Percentiles rank a stretch among this genome's conserved stretches.
These are phyloP conservation scores for Encephalitozoon cuniculi DNA, from an alignment of 371 early-diverging fungal species.

Conservation along the genomic window DNA sequence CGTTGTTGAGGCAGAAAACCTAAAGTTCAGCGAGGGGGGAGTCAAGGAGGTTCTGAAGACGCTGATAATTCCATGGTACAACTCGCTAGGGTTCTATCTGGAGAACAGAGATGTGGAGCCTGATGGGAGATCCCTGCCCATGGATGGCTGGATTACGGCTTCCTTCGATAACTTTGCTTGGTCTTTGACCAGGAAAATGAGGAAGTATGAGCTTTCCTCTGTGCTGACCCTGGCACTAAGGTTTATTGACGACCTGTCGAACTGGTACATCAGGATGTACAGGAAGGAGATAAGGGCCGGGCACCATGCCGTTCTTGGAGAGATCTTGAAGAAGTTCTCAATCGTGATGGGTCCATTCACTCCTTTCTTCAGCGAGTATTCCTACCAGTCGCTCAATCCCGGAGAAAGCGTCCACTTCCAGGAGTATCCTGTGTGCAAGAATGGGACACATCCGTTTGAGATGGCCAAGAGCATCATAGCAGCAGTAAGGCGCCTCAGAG, in stretches of 20 bases:
- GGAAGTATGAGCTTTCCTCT: conserved; percentile 79
- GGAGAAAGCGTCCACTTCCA: conserved; percentile 55
- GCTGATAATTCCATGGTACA: conserved; percentile 96
- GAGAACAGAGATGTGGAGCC: conserved; percentile 64
- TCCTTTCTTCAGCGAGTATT: conserved; percentile 91
- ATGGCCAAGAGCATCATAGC: conserved; percentile 73
- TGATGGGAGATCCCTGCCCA: neutral
- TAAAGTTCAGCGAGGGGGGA: conserved; percentile 92
- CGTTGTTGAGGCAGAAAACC: conserved; percentile 90
- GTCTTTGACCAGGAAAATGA: conserved; percentile 35
- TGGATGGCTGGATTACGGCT: conserved; percentile 58
- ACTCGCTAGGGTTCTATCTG: conserved; percentile 87
- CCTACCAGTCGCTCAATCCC: conserved; percentile 69
- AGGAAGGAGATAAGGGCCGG: conserved; percentile 88
- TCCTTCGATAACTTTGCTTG: conserved; percentile 42
- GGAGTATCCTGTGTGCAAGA: conserved; percentile 30
- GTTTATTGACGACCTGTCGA: conserved; percentile 87
- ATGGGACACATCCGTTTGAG: conserved; percentile 44
- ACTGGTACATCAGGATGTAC: conserved; percentile 99
- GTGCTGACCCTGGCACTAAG: conserved; percentile 77
- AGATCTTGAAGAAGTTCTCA: conserved; percentile 79
- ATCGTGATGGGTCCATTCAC: conserved; percentile 94
- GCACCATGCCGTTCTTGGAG: conserved; percentile 75
- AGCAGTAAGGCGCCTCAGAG: conserved; percentile 81
- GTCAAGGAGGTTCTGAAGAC: conserved; percentile 86